These are phyloP conservation scores for Vitis amurensis DNA, from an alignment of 164 flowering plant genomes.

Conservation along the genomic window DNA sequence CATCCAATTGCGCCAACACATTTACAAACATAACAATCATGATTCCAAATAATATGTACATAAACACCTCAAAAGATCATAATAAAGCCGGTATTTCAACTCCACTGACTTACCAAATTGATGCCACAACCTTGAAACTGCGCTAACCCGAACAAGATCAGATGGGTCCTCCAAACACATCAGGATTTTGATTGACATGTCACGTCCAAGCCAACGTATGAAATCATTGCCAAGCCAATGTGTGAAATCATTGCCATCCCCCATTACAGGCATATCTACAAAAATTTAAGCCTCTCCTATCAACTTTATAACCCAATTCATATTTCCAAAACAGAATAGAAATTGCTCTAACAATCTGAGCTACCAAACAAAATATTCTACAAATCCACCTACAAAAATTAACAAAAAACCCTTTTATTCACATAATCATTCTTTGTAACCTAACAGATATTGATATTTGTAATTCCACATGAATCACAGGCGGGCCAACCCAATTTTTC, in stretches of 20 bases:
- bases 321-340: not conserved
- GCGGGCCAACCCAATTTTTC: no score
- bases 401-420: not conserved
- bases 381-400: not conserved
- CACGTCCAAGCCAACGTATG: slow-evolving; percentile 18
- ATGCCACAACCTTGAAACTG: slow-evolving; percentile 18
- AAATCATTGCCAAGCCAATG: slow-evolving; percentile 18
- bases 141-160: slow-evolving; percentile 15
- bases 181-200: slow-evolving; percentile 17
- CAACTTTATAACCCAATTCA: not conserved
- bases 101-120: slow-evolving; percentile 15
- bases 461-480: no score
- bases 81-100: not conserved
- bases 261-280: slow-evolving; percentile 1
- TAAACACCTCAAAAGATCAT: not conserved
- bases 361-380: no score
- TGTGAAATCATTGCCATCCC: slow-evolving; percentile 13
- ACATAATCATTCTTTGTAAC: no score
- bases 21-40: no score
- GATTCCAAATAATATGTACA: no score
- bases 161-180: slow-evolving; percentile 17
- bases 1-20: no score
- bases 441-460: no score
- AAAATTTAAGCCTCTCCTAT: not conserved
- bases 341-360: no score